Percentiles rank a stretch among this genome's conserved stretches.
Evolutionary conservation across 2,329 filamentous ascomycete genomes (phyloP).

Genomic region (Exophiala dermatitidis): DNA sequence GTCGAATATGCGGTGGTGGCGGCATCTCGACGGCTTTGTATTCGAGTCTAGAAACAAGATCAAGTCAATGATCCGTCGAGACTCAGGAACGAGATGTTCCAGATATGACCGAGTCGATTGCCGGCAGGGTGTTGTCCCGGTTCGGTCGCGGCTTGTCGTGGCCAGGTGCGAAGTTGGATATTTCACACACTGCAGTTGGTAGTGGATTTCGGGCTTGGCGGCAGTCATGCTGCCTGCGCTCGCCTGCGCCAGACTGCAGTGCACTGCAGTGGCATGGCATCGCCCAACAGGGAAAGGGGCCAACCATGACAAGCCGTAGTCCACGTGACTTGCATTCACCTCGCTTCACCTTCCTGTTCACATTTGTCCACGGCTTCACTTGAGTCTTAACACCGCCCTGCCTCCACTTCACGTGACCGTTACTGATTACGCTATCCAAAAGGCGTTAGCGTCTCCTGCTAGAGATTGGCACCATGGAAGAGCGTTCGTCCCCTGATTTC

Average conservation of each 20-base stretch:
- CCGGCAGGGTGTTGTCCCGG: background rate
- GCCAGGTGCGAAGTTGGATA: conserved; percentile 1
- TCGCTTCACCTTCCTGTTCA: background rate
- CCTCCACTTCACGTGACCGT: background rate
- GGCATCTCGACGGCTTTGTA: conserved; percentile 55
- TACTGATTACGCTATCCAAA: background rate
- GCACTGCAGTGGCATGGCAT: too few species aligned
- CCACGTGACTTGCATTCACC: background rate
- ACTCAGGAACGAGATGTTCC: conserved; percentile 25
- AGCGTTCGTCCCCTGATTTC: conserved; percentile 1
- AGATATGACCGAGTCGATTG: conserved; percentile 19
- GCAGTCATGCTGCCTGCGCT: background rate
- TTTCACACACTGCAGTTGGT: background rate
- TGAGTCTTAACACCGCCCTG: background rate
- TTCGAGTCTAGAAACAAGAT: conserved; percentile 12
- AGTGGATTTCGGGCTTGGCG: background rate
- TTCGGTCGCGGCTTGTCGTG: background rate
- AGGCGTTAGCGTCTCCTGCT: background rate
- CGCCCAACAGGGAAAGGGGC: too few species aligned
- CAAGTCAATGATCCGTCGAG: conserved; percentile 27
- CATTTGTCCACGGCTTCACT: background rate
- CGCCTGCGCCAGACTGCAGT: too few species aligned
- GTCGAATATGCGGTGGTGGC: conserved; percentile 93
- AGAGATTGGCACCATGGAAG: background rate
- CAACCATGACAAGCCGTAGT: too few species aligned